Evolutionary conservation across 148 eudicot genomes (phyloP), one percentile per base, ranked within the genome.

Genomic region (Rhododendron simsii): DNA sequence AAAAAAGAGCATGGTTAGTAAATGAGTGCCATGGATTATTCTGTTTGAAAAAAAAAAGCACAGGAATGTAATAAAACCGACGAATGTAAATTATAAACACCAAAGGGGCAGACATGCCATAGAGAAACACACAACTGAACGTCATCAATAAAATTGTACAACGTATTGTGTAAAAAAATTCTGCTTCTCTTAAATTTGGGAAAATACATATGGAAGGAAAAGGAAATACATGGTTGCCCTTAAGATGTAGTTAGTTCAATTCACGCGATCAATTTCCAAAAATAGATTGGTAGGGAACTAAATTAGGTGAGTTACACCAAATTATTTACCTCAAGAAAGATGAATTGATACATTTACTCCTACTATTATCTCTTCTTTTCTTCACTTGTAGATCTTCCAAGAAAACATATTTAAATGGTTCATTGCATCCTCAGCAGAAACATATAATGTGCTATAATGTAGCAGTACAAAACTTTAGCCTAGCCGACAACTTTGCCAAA

Each of bases 321-420:
- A 79, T 30, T 28, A 15, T 28, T 23, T 35, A 80, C 28, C 83
- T 48, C 7, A 37, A 50, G 65, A 50, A 53, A 30, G 30, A 53
- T 33, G 15, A 21, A 53, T 33, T 6, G 5, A 45, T 59, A 28
- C 65, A 51, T 28, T 53, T 53, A 20, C 44, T 81, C 44, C 61
- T 20, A 13, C 53, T 11, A 44, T 45, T 41, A 9, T 23, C 81
- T 3, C 28, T 48, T 48, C 30, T 45, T 45, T 59, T 11, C 37
- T 4, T 44, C 33, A 50, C 48, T 84, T 84, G 44, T 39, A 48
- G 18, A 73, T 84, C 28, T 84, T 84, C 47, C 65, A 69, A 78
- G 8, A 83, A 71, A 3, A 37, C 8, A 48, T 5, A 16, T 48
- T 18, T 50, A 48, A 73, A 23, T 55, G 67, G 33, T 30, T 50